Base-by-base conservation (phyloP, 768 basidiomycete species). In the Suillus brevipes region DNA sequence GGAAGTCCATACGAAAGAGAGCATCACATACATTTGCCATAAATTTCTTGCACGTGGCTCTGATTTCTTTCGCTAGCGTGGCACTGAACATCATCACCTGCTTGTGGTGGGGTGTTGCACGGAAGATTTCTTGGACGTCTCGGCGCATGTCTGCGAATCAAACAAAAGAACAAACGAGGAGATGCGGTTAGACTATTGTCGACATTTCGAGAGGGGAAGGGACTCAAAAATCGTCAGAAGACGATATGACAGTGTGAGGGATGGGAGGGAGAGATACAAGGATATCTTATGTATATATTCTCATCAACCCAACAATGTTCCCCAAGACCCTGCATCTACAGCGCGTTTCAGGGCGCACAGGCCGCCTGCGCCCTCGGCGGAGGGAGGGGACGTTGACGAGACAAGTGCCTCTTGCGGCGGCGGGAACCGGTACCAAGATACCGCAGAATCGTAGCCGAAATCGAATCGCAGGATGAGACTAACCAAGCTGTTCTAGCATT, bases 41-140 rank as follows among this genome's bases (percentile, higher is more conserved):
- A 78, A 99, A 99, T 77, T 99, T 99, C 82, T 99, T 99, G 88
- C 97, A 99, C 0, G 97, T 99, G 8, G 89, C 85, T 64, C 97
- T 86, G 65, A 99, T 97, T 69, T 99, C 97, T 83, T 99, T 99
- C 64, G 94, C 89, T 66, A 99, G 81, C 1, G 97, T 99, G 47
- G 97, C 97, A 72, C 95, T 97, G 85, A 99, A 99, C 97, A 99
- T 99, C 97, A 99, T 99, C 70, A 99, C 97, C 85, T 99, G 97
- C 84, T 99, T 99, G 86, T 97, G 95, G 79, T 97, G 97, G 60
- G 97, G 97, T 23, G 97, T 99, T 20, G 94, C 87, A 73, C 97
- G 91, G 87, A 99, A 99, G 73, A 99, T 99, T 83, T 99, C 97
- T 88, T 99, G 97, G 69, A 99, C 97, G 77, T 99, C 97, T 75